Evolutionary conservation across 805 yeast genomes (phyloP).

Genomic region (Scheffersomyces stipitis): DNA sequence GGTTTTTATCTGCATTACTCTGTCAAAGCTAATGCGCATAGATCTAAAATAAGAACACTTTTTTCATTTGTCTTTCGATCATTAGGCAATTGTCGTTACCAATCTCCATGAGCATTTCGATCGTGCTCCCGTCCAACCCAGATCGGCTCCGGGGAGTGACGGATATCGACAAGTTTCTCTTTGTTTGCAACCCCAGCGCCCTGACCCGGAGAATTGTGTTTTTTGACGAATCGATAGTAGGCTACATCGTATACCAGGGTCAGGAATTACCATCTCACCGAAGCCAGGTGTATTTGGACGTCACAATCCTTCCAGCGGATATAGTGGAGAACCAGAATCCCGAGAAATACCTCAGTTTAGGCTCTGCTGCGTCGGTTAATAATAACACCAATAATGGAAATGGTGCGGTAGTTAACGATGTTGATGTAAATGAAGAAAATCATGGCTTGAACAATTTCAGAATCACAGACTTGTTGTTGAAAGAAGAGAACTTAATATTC

Average conservation of each 20-base stretch:
- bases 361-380: background rate
- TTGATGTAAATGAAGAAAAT: too few relatives aligned
- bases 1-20: too few relatives aligned
- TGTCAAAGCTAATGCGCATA: too few relatives aligned
- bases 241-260: slow-evolving; percentile 22
- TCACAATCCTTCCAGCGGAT: slow-evolving; percentile 19
- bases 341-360: slow-evolving; percentile 1
- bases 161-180: slow-evolving; percentile 6
- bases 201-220: slow-evolving; percentile 20
- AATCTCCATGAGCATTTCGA: slow-evolving; percentile 6
- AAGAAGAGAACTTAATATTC: slow-evolving; percentile 10
- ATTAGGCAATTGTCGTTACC: too few relatives aligned
- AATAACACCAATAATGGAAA: background rate
- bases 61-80: slow-evolving; percentile 9
- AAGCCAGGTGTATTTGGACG: slow-evolving; percentile 15
- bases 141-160: slow-evolving; percentile 4
- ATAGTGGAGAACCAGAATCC: slow-evolving; percentile 1
- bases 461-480: slow-evolving; percentile 7
- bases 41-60: background rate
- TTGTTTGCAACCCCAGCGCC: background rate
- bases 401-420: too few relatives aligned
- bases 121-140: slow-evolving; percentile 5
- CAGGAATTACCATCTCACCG: too few relatives aligned
- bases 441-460: slow-evolving; percentile 7
- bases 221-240: slow-evolving; percentile 30